A percentile compares a stretch with the other conserved stretches of the same genome.
Evolutionary conservation across 371 early-diverging fungal genomes (phyloP).

Genomic region (Caulochytrium protostelioides): DNA sequence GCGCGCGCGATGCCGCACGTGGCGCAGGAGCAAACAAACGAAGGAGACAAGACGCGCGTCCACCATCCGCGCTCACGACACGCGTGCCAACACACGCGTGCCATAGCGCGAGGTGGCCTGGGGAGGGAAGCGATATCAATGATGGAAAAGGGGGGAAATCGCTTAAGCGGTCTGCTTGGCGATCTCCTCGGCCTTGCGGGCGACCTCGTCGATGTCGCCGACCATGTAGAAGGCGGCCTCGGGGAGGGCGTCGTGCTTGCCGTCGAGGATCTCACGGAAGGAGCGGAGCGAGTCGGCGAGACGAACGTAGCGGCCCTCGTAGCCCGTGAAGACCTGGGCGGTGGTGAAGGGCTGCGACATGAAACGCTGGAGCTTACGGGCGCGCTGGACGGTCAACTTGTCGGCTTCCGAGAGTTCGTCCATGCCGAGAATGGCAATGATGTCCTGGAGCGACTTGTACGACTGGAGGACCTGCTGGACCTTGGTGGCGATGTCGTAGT

Average conservation of each 20-base stretch:
- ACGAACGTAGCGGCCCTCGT: conserved; percentile 80
- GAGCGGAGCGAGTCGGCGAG: conserved; percentile 85
- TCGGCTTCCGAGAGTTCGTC: conserved; percentile 96
- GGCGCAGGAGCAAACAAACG: no score
- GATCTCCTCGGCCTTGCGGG: conserved; percentile 76
- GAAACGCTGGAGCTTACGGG: conserved; percentile 62
- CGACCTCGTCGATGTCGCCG: conserved; percentile 88
- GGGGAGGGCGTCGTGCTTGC: conserved; percentile 84
- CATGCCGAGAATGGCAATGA: conserved; percentile 88
- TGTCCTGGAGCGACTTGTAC: conserved; percentile 96
- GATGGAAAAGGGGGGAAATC: not conserved
- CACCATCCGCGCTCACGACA: no score
- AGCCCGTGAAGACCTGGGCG: conserved; percentile 94
- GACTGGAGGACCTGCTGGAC: conserved; percentile 88
- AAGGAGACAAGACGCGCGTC: no score
- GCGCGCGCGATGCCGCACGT: no score
- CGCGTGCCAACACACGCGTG: no score
- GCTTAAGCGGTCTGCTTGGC: conserved; percentile 29
- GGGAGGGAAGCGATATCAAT: not conserved
- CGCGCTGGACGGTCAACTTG: conserved; percentile 86
- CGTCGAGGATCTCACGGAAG: conserved; percentile 87
- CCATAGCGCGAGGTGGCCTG: no score
- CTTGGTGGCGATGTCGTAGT: conserved; percentile 82
- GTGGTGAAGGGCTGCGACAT: conserved; percentile 95
- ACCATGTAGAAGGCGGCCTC: conserved; percentile 95